Conservation (phyloP, 768 basidiomycete species). For the Pleurotus tuoliensis region DNA sequence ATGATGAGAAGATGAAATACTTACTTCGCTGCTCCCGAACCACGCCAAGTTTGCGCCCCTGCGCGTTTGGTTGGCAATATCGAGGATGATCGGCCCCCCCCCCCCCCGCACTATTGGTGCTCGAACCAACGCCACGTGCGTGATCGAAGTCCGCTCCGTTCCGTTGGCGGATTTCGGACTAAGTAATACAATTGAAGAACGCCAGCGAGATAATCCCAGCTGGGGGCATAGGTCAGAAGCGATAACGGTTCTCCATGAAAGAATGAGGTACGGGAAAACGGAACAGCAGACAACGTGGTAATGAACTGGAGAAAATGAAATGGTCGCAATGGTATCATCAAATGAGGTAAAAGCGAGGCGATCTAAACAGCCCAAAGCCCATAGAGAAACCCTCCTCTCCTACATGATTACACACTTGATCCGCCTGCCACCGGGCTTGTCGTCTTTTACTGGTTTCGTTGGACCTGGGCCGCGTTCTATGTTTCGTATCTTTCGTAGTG, state of each 20-base stretch:
- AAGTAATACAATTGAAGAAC: not conserved
- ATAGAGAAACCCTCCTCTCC: conserved; percentile 43
- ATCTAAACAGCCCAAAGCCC: conserved; percentile 66
- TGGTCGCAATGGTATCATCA: conserved; percentile 74
- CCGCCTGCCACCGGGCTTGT: conserved; percentile 32
- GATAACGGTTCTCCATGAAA: conserved; percentile 18
- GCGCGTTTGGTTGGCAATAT: no score
- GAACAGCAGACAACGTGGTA: conserved; percentile 13
- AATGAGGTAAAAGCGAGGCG: conserved; percentile 64
- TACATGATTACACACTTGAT: conserved; percentile 79
- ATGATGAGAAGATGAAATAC: no score
- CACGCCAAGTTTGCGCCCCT: no score
- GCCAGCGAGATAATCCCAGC: conserved; percentile 1
- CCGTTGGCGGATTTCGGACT: conserved; percentile 41
- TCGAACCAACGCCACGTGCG: no score
- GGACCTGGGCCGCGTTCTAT: conserved; percentile 43
- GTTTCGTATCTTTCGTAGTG: conserved; percentile 68
- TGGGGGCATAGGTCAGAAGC: not conserved
- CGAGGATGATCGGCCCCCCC: no score
- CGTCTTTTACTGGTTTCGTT: conserved; percentile 40
- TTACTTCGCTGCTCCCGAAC: no score
- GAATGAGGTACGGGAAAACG: conserved; percentile 20
- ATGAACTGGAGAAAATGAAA: conserved; percentile 13
- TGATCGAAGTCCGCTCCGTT: no score
- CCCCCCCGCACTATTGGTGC: no score